phyloP scores from a whole-genome alignment of 2,329 filamentous ascomycete genomes.

The Celoporthe dispersa region DNA sequence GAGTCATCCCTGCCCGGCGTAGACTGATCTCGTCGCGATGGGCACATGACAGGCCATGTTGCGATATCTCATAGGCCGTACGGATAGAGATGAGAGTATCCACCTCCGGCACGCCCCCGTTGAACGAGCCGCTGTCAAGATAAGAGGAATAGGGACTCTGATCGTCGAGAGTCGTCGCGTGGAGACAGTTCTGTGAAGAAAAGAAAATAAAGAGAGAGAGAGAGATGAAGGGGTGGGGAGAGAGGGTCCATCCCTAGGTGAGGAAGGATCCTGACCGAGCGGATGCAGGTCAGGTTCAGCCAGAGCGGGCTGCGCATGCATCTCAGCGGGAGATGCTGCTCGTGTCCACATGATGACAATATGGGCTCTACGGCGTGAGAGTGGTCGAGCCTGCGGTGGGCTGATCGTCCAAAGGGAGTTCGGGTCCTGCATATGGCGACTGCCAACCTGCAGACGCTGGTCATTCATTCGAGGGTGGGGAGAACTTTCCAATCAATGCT shows the following conservation, averaged over 20 bases:
- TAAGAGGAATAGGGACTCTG: not conserved
- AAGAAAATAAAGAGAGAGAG: not conserved
- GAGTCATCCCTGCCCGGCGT: conserved; percentile 17
- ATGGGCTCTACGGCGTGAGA: not conserved
- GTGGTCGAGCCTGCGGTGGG: not conserved
- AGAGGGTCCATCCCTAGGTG: not conserved
- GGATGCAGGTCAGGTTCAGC: not conserved
- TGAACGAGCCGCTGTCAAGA: not conserved
- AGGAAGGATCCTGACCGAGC: conserved; percentile 5
- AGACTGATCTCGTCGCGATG: not conserved
- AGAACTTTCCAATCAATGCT: not conserved
- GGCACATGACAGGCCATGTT: conserved; percentile 20
- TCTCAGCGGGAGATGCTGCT: not conserved
- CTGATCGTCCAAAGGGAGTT: not conserved
- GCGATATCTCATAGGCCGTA: conserved; percentile 26
- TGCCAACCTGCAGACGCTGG: conserved; percentile 1
- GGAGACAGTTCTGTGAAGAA: not conserved
- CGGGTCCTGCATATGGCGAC: not conserved
- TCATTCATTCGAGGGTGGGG: not conserved
- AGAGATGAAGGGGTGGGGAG: not conserved
- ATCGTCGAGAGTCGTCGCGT: not conserved
- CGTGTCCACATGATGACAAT: not conserved
- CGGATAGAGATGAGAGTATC: conserved; percentile 16
- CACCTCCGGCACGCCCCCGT: conserved; percentile 25
- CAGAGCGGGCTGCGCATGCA: not conserved